Percentiles rank a stretch among this genome's conserved stretches.
Evolutionary conservation across 306 rosid species (phyloP).

Genomic region (Acmispon strigosus): DNA sequence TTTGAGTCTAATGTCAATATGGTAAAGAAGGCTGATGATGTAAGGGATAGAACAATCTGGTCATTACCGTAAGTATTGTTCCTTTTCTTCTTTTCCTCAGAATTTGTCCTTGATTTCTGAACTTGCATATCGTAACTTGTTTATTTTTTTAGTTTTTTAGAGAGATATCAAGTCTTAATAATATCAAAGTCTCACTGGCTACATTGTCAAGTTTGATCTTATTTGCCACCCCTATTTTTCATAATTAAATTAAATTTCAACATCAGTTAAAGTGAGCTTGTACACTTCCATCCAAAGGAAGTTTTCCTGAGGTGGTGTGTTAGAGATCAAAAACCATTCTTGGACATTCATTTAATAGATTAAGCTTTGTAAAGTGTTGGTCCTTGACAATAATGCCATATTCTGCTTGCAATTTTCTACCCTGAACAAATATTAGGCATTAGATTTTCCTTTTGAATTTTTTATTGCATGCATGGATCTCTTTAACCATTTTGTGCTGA

Average conservation of each 20-base stretch:
- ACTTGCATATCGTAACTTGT: neutral
- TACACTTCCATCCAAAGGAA: neutral
- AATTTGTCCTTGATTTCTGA: conserved; percentile 3
- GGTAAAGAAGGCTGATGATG: conserved; percentile 36
- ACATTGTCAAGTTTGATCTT: neutral
- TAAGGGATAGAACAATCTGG: conserved; percentile 69
- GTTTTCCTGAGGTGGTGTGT: neutral
- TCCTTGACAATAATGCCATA: neutral
- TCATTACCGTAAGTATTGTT: conserved; percentile 77
- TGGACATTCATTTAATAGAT: neutral
- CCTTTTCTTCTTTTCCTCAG: conserved; percentile 3
- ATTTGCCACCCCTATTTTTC: neutral
- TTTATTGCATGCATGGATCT: neutral
- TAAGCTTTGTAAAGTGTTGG: neutral
- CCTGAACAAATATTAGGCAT: neutral
- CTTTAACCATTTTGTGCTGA: neutral
- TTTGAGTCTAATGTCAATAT: conserved; percentile 16
- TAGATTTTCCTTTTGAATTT: neutral
- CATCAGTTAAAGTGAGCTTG: neutral
- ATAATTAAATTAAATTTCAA: neutral
- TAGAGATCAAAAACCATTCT: neutral
- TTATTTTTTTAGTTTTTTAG: neutral
- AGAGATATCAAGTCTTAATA: conserved; percentile 1
- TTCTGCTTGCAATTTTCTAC: neutral
- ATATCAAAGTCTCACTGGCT: neutral